Evolutionary conservation across 2,329 filamentous ascomycete species (phyloP).

Genomic region (Aspergillus tanneri): DNA sequence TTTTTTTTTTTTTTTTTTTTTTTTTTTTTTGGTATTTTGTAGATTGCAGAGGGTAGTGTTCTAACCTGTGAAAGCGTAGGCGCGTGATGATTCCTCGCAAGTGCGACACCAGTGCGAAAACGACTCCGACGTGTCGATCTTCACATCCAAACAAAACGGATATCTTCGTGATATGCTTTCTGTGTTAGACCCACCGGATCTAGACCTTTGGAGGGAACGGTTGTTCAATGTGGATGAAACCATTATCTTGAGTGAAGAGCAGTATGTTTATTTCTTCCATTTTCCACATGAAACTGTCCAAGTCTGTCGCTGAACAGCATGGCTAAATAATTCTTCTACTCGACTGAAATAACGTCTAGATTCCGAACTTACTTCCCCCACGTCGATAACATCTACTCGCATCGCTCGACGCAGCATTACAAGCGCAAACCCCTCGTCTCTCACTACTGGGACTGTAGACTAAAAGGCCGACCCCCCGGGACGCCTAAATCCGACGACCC

Average conservation of each 20-base stretch:
- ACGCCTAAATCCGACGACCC: slow-evolving; percentile 78
- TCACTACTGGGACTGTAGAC: slow-evolving; percentile 80
- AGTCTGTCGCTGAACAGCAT: not conserved
- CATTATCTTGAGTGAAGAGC: slow-evolving; percentile 70
- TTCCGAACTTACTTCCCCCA: slow-evolving; percentile 81
- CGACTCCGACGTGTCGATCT: slow-evolving; percentile 19
- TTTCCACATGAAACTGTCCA: not conserved
- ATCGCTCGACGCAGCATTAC: slow-evolving; percentile 76
- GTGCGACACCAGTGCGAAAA: slow-evolving; percentile 17
- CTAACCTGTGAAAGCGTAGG: slow-evolving; percentile 5
- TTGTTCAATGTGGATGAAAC: slow-evolving; percentile 74
- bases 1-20: not conserved
- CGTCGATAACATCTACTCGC: slow-evolving; percentile 81
- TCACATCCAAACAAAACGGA: slow-evolving; percentile 24
- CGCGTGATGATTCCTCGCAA: slow-evolving; percentile 18
- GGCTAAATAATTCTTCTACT: not conserved
- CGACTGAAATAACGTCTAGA: no score
- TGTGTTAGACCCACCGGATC: slow-evolving; percentile 64
- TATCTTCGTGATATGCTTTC: slow-evolving; percentile 48
- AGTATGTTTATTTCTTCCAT: slow-evolving; percentile 52
- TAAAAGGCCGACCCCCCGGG: slow-evolving; percentile 75
- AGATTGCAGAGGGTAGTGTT: no score
- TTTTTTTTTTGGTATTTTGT: not conserved
- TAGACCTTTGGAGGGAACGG: slow-evolving; percentile 67
- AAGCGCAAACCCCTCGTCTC: slow-evolving; percentile 80